Evolutionary conservation across 768 basidiomycete genomes (phyloP).

Genomic region (Naematelia aurantialba): DNA sequence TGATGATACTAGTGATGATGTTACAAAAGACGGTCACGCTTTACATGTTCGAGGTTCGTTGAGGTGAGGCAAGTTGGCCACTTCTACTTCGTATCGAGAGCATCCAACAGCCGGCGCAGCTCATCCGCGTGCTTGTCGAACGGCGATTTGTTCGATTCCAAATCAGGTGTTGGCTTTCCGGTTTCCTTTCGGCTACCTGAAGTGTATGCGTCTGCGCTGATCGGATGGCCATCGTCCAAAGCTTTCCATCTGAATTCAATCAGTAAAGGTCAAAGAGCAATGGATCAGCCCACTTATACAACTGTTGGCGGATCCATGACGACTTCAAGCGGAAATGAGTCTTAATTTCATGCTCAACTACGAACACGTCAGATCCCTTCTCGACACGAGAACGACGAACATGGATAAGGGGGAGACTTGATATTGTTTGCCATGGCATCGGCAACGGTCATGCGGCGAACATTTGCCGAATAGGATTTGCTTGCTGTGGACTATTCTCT

Average conservation of each 20-base stretch:
- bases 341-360: conserved; percentile 74
- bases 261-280: background rate
- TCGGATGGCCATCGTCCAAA: conserved; percentile 68
- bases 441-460: conserved; percentile 84
- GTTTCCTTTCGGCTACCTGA: background rate
- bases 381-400: conserved; percentile 16
- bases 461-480: conserved; percentile 60
- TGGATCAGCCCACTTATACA: conserved; percentile 65
- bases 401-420: conserved; percentile 33
- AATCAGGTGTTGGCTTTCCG: background rate
- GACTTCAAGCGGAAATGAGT: conserved; percentile 90
- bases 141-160: background rate
- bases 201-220: conserved; percentile 27
- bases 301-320: conserved; percentile 62
- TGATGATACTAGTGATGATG: too few species aligned
- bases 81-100: conserved; percentile 11
- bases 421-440: conserved; percentile 58
- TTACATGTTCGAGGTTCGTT: too few species aligned
- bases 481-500: conserved; percentile 30
- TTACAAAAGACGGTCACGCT: too few species aligned
- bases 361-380: background rate
- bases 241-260: conserved; percentile 26
- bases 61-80: too few species aligned
- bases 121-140: conserved; percentile 19
- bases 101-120: conserved; percentile 18